Conservation (phyloP, 495 filamentous ascomycete genomes). For the Pyrenopolyporus hunteri region DNA sequence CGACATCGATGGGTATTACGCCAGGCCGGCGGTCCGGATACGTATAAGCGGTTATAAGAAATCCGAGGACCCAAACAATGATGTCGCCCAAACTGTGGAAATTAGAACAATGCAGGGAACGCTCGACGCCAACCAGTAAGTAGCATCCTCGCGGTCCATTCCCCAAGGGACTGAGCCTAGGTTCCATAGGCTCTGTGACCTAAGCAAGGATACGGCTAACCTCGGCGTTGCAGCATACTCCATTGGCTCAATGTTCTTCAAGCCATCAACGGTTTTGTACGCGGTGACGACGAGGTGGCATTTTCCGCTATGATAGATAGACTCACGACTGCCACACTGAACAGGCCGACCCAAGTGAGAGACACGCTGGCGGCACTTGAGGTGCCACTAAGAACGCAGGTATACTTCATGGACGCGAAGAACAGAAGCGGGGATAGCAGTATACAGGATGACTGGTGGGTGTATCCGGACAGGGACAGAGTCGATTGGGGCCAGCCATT, state of each 20-base stretch:
- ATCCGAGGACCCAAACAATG: background rate
- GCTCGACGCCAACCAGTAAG: slow-evolving; percentile 36
- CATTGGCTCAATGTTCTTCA: slow-evolving; percentile 28
- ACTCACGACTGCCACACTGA: no score
- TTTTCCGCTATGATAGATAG: no score
- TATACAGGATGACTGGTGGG: background rate
- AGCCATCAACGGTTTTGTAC: no score
- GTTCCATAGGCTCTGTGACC: background rate
- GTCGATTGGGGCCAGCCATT: slow-evolving; percentile 36
- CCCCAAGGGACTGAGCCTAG: no score
- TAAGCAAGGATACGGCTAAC: background rate
- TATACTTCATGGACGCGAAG: slow-evolving; percentile 8
- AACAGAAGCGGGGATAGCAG: background rate
- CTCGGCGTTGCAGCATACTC: slow-evolving; percentile 15
- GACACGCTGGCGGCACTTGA: slow-evolving; percentile 1
- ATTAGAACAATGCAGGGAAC: slow-evolving; percentile 38
- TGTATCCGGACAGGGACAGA: slow-evolving; percentile 27
- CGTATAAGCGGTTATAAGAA: background rate
- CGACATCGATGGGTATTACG: no score
- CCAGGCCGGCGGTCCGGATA: background rate
- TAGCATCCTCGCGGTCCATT: background rate
- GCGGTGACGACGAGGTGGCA: background rate
- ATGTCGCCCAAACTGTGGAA: slow-evolving; percentile 19
- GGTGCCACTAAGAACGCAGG: background rate
- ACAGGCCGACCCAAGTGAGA: background rate